Conservation (phyloP, 2,329 filamentous ascomycete genomes). For the Colletotrichum theobromicola region DNA sequence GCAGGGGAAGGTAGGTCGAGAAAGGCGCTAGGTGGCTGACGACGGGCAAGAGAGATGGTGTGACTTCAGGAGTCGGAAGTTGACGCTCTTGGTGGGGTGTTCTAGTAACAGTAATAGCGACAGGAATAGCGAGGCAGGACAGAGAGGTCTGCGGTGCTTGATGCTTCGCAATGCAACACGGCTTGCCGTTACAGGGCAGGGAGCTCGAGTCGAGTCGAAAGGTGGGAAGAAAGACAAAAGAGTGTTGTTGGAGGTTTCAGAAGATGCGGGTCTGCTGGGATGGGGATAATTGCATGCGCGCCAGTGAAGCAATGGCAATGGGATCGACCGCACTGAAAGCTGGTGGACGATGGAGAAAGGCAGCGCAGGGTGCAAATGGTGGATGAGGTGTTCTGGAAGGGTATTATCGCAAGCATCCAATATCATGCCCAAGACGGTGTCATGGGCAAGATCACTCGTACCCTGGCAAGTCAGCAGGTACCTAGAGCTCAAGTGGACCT, state of each 20-base stretch:
- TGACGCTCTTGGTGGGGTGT: not conserved
- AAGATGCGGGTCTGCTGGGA: not conserved
- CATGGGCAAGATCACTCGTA: not conserved
- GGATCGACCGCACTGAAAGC: not conserved
- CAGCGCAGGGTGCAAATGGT: not conserved
- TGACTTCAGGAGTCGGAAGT: not conserved
- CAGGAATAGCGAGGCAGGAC: not conserved
- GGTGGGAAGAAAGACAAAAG: not conserved
- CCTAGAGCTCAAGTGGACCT: not conserved
- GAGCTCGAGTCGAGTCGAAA: not conserved
- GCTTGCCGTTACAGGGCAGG: not conserved
- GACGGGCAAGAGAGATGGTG: not conserved
- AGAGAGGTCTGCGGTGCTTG: not conserved
- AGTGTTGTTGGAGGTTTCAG: constrained; percentile 1
- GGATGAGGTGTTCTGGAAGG: constrained; percentile 7
- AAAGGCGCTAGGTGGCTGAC: not conserved
- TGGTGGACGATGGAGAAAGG: not conserved
- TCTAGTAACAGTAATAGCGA: not conserved
- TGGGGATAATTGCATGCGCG: not conserved
- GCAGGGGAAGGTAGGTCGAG: not conserved
- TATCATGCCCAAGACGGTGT: not conserved
- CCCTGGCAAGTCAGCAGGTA: not conserved
- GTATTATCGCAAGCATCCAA: constrained; percentile 15
- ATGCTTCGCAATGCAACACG: not conserved
- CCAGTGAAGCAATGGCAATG: not conserved